Evolutionary conservation across 805 yeast genomes (phyloP), one percentile per base, ranked within the genome.

Genomic region (Maudiozyma bulderi): DNA sequence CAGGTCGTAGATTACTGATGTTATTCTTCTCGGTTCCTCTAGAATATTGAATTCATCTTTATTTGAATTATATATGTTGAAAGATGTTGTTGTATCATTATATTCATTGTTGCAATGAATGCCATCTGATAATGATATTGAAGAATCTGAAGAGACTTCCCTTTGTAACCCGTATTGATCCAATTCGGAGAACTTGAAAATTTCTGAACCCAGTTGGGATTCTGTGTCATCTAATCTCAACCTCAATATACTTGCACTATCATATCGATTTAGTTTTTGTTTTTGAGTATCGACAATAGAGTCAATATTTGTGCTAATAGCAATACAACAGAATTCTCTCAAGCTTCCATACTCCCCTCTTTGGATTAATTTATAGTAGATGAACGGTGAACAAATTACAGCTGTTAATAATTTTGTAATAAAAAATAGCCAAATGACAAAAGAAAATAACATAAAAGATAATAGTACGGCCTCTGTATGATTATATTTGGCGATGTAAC

Each of bases 401-500:
- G 87, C 90, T 47, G 50, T 15, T 3, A 71, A 55, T 50, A 84
- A 73, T 57, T 73, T 71, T 49, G 77, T 60, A 54, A 83, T 75
- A 70, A 84, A 84, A 50, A 84, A 67, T 8, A 80, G 69, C 89
- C 91, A 87, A 56, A 87, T 74, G 20, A 77, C 64, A 55, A 87
- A 78, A 1, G 95, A 84, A 50, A 84, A 73, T 43, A 83, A 71
- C 90, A 86, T 86, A 56, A 85, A 75, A 29, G 88, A 78, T 26
- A 87, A 63, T 30, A 86, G 74, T 14, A 87, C 68, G 3, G 95
- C 86, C 57, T 84, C 82, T 38, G 73, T 67, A 51, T 77, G 66
- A 58, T 84, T 81, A 10, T 77, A 70, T 11, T 69, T 64, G 20
- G 91, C 88, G 20, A 85, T 77, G 5, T 64, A 53, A 54, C 72